These are phyloP conservation scores for Cyclotella choctawhatcheeana DNA, from an alignment of 108 stramenopile species.

Conservation along the genomic window DNA sequence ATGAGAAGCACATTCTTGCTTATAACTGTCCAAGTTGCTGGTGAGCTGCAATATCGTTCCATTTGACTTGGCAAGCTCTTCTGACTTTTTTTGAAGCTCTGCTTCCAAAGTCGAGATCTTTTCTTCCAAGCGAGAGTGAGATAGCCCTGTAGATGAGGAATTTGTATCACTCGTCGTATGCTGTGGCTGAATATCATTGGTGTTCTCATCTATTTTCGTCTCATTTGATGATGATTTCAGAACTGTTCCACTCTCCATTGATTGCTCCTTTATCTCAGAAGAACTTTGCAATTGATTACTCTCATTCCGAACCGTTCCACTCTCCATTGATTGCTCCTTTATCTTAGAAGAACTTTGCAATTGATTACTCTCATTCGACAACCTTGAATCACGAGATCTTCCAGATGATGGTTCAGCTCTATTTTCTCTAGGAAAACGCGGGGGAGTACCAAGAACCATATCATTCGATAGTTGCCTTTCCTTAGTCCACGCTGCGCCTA, in stretches of 20 bases:
- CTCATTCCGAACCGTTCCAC: background rate
- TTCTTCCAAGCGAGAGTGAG: slow-evolving; percentile 13
- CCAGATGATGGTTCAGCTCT: background rate
- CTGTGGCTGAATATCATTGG: too few species aligned
- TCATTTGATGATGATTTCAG: background rate
- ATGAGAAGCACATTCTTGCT: slow-evolving; percentile 39
- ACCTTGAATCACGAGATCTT: background rate
- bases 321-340: background rate
- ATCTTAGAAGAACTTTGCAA: background rate
- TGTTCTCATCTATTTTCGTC: too few species aligned
- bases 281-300: background rate
- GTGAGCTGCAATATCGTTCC: slow-evolving; percentile 19
- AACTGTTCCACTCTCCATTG: background rate
- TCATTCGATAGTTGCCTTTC: background rate
- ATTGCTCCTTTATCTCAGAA: background rate
- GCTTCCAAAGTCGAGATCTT: slow-evolving; percentile 16
- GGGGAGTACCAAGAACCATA: background rate
- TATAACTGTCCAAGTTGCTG: slow-evolving; percentile 38
- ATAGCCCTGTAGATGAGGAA: background rate
- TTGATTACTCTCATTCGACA: background rate
- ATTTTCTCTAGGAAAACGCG: background rate
- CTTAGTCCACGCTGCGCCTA: background rate
- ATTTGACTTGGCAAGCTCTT: slow-evolving; percentile 17
- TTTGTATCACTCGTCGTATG: slow-evolving; percentile 16
- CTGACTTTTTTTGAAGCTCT: slow-evolving; percentile 30